These are phyloP conservation scores for Erucastrum elatum DNA, from an alignment of 345 rosid species.

Conservation along the genomic window DNA sequence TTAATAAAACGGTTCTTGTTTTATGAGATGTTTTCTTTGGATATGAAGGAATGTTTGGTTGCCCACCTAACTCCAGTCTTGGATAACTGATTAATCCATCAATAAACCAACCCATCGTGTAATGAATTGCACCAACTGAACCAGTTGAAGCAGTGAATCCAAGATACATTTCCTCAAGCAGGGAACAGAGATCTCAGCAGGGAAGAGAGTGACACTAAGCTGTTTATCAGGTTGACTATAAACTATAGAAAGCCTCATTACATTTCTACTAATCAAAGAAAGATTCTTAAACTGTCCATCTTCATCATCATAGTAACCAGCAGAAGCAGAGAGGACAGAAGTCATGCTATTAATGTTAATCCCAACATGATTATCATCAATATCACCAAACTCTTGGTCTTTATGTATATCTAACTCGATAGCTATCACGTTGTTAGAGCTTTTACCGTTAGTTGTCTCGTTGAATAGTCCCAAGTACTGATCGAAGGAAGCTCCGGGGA, in stretches of 20 bases:
- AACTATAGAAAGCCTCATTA: constrained; percentile 48
- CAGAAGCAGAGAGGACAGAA: constrained; percentile 38
- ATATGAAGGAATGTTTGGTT: constrained; percentile 49
- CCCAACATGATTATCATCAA: constrained; percentile 26
- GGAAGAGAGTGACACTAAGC: constrained; percentile 48
- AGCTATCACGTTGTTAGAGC: constrained; percentile 45
- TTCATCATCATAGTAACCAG: constrained; percentile 42
- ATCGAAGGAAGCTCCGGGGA: constrained; percentile 36
- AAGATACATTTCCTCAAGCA: constrained; percentile 43
- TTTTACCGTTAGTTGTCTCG: constrained; percentile 31
- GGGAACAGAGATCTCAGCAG: background rate
- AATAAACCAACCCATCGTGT: constrained; percentile 24
- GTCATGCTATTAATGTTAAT: constrained; percentile 43
- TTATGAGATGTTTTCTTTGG: constrained; percentile 30
- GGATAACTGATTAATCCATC: constrained; percentile 16
- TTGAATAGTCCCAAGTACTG: constrained; percentile 53
- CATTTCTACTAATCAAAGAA: constrained; percentile 17
- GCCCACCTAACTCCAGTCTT: background rate
- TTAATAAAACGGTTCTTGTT: background rate
- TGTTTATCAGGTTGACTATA: constrained; percentile 40
- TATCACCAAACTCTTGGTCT: constrained; percentile 42
- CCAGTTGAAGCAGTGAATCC: constrained; percentile 66
- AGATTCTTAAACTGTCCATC: background rate
- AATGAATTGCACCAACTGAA: constrained; percentile 38
- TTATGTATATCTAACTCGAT: constrained; percentile 55